Evolutionary conservation across 768 basidiomycete genomes (phyloP).

Genomic region (Mycena vitilis): DNA sequence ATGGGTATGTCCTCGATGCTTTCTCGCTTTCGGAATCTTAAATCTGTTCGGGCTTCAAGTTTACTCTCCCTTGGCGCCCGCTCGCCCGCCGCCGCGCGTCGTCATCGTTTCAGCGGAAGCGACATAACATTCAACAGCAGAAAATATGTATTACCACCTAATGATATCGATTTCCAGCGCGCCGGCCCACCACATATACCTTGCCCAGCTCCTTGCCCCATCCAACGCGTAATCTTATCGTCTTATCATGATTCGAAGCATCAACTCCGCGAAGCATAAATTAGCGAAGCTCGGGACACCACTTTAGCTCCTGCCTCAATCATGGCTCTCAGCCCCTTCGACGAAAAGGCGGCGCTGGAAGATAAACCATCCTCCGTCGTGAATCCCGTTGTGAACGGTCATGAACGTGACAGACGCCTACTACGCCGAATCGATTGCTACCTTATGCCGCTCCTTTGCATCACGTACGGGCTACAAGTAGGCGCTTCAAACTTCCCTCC

Average conservation of each 20-base stretch:
- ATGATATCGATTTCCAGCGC: conserved; percentile 1
- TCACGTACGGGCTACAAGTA: conserved; percentile 25
- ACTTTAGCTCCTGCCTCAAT: no score
- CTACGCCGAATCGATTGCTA: conserved; percentile 19
- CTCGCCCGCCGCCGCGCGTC: conserved; percentile 29
- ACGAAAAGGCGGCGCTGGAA: background rate
- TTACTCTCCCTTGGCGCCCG: conserved; percentile 31
- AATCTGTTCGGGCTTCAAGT: conserved; percentile 7
- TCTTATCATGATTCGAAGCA: conserved; percentile 6
- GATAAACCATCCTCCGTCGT: background rate
- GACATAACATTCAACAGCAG: background rate
- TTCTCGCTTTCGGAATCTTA: background rate
- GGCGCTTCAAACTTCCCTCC: background rate
- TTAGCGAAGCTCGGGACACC: background rate
- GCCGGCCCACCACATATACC: no score
- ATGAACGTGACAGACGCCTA: conserved; percentile 11
- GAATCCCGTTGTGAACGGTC: background rate
- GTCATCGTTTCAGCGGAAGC: background rate
- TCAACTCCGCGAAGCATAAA: no score
- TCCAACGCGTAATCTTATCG: background rate
- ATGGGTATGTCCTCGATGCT: background rate
- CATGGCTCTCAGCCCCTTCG: background rate
- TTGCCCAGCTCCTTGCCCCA: no score
- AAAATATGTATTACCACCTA: conserved; percentile 23
- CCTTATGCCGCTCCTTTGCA: conserved; percentile 27